Evolutionary conservation across 2,329 filamentous ascomycete species (phyloP), one percentile per base, ranked within the genome.

Genomic region (Hymenoscyphus albidus): DNA sequence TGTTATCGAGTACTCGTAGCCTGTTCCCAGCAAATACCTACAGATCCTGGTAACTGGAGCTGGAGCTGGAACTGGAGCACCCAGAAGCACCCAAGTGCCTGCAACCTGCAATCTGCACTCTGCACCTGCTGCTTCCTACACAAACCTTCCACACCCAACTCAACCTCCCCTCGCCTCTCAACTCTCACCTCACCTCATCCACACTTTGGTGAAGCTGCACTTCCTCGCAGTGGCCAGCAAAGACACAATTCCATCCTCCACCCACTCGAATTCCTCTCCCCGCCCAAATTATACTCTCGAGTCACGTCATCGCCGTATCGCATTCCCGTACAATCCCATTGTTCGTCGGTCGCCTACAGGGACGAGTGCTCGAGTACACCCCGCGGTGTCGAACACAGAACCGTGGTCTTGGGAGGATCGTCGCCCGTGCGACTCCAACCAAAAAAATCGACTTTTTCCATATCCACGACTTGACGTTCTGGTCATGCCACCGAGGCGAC

Each of bases 341-440:
- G 48, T 54, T 54, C 18, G 9, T 54, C 48, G 18, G 48, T 54
- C 48, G 48, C 18, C 48, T 54, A 27, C 48, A 35, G 35, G 35
- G 2, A 7, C 35, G 35, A 35, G 35, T 35, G 9, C 5, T 35
- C 35, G 35, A 35, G 35, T 35, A 51, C 22, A 44, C 44, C 44
- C 44, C 44, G 44, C 44, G 10, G 44, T 54, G 48, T 54, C 48
- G 27, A 54, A 27, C 48, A 54, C 48, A 54, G 48, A 54, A 54
- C 48, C 48, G 18, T 54, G 22, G 48, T 18, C 48, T 54, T 54
- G 48, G 48, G 48, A 54, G 48, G 48, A 54, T 54, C 18, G 18
- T 54, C 48, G 48, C 48, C 48, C 48, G 48, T 54, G 48, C 48
- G 48, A 54, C 48, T 12, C 48, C 48, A 54, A 27, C 48, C 48